phyloP scores from a whole-genome alignment of 352 stramenopile species.

The Globisporangium cederbergense region DNA sequence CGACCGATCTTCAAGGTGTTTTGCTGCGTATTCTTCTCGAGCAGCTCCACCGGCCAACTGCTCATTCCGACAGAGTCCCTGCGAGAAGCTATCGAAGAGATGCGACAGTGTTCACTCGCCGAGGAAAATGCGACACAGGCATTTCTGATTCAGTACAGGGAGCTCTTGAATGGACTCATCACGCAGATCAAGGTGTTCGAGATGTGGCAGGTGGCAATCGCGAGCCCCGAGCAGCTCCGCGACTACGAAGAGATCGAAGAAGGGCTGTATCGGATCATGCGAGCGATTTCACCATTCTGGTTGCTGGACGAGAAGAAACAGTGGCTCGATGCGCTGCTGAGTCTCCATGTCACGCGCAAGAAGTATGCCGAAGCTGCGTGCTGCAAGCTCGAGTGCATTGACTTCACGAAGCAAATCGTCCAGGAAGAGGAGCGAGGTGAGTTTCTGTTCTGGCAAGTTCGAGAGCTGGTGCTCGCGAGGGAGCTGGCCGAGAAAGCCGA shows the following conservation, averaged over 20 bases:
- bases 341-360: slow-evolving; percentile 39
- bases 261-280: slow-evolving; percentile 37
- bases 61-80: slow-evolving; percentile 32
- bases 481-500: slow-evolving; percentile 38
- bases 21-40: slow-evolving; percentile 41
- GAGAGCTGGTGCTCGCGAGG: slow-evolving; percentile 37
- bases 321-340: slow-evolving; percentile 58
- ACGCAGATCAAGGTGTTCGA: slow-evolving; percentile 60
- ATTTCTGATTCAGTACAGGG: slow-evolving; percentile 47
- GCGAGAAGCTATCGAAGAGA: slow-evolving; percentile 50
- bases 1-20: slow-evolving; percentile 44
- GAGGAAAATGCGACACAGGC: slow-evolving; percentile 15
- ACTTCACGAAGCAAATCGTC: slow-evolving; percentile 23
- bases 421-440: slow-evolving; percentile 6
- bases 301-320: slow-evolving; percentile 52
- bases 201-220: slow-evolving; percentile 41
- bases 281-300: slow-evolving; percentile 55
- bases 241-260: slow-evolving; percentile 74
- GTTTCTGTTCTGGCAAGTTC: slow-evolving; percentile 27
- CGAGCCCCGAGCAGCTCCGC: slow-evolving; percentile 13
- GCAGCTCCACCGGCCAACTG: not conserved
- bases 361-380: slow-evolving; percentile 56
- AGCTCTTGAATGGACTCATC: slow-evolving; percentile 45
- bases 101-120: slow-evolving; percentile 32
- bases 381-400: slow-evolving; percentile 51